Evolutionary conservation across 1,284 basidiomycete species (phyloP), one percentile per base, ranked within the genome.

Genomic region (Butyriboletus regius): DNA sequence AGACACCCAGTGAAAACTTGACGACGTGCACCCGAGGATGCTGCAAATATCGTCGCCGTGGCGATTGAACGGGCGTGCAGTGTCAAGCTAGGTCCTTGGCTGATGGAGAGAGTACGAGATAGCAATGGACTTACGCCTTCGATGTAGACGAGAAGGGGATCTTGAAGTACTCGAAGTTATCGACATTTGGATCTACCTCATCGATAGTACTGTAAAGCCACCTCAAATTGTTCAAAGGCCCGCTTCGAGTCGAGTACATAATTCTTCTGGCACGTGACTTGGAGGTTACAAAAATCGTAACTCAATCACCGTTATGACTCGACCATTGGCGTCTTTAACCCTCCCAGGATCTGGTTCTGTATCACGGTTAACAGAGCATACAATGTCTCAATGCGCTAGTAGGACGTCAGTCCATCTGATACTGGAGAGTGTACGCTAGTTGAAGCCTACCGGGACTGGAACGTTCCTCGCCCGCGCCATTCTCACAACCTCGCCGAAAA

Each of bases 401-500:
- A 37, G 12, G 29, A 3, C 15, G 7, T 52, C 31, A 56, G 10
- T 20, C 20, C 26, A 29, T 42, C 26, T 9, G 15, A 35, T 26
- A 10, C 20, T 28, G 14, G 15, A 26, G 12, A 24, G 10, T 12
- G 17, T 1, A 13, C 5, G 9, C 8, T 12, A 38, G 12, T 18
- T 3, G n/a, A 36, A 49, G 8, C 78, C 69, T 54, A 82, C 81
- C 31, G 81, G 82, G 34, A 80, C 64, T 7, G 70, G 61, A 4
- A 84, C 72, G 3, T 67, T 67, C 34, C 66, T 63, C 39, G 70
- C 68, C 53, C 66, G 70, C 0, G 77, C 83, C 63, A 78, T 69
- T 35, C 75, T 67, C 12, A 83, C 73, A 1, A 82, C 75, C 43
- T 81, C 77, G 1, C 83, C 82, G 12, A 83, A 58, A 50, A 85